Evolutionary conservation across 2,329 filamentous ascomycete genomes (phyloP), one percentile per base, ranked within the genome.

Genomic region (Thelonectria olida): DNA sequence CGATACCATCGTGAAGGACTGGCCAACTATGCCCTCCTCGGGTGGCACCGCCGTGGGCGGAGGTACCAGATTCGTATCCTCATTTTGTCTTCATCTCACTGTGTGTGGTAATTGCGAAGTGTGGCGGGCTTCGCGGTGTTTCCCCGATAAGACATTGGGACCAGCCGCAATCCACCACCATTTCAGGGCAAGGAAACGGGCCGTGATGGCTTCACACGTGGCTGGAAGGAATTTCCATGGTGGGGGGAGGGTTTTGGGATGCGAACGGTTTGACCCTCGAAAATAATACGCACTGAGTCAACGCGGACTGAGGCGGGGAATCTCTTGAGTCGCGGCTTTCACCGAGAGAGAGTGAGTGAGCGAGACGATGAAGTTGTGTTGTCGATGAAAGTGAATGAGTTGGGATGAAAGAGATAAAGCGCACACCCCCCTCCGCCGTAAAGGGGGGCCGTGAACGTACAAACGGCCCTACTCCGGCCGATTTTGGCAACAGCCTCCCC

Each of bases 401-500:
- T 61, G 42, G 57, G 47, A 57, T 62, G 62, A 58, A 52, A 58
- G 45, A 59, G 60, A 58, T 57, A 61, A 59, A 67, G 27, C 49
- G 17, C 50, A 20, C 57, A 25, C 44, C 42, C 36, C 41, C 28
- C 17, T 39, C 17, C 9, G 4, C 28, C 28, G 28, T 31, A 31
- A 31, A 31, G 41, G 48, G 38, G 62, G 67, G 67, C 67, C 49
- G 68, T 71, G 48, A 23, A 34, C 34, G 23, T 71, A 70, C 45
- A 38, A 63, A 57, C 71, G 71, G 71, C 71, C 66, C 66, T 73
- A 71, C 71, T 72, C 57, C 71, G 71, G 71, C 65, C 65, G 61
- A 63, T 73, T 64, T 70, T 49, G 59, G 45, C 48, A 42, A 55
- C 49, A 58, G 54, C 56, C n/a, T n/a, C n/a, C n/a, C 61, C 65